phyloP scores from a whole-genome alignment of 169 alveolate genomes.

The Pseudocohnilembus persalinus region DNA sequence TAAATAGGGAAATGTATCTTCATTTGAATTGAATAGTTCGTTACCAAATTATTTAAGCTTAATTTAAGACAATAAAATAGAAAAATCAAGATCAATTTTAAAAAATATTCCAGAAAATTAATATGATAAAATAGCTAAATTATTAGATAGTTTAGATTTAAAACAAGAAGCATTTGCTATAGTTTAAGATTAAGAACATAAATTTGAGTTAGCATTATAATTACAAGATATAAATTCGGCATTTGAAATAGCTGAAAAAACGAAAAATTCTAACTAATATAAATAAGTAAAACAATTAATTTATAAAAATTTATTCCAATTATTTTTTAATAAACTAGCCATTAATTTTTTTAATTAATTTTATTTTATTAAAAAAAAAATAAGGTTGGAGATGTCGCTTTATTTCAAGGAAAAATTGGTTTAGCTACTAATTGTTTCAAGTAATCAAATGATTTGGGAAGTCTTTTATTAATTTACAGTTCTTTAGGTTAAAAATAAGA shows the following conservation, averaged over 20 bases:
- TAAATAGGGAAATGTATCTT: conserved; percentile 43
- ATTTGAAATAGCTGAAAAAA: conserved; percentile 58
- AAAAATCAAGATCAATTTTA: conserved; percentile 74
- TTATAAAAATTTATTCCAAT: background rate
- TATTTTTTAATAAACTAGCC: too few relatives aligned
- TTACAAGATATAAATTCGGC: conserved; percentile 87
- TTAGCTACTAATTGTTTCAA: conserved; percentile 76
- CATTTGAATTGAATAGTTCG: conserved; percentile 43
- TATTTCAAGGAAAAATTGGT: conserved; percentile 66
- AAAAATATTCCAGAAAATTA: conserved; percentile 72
- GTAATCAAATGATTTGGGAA: conserved; percentile 74
- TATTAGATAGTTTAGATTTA: conserved; percentile 89
- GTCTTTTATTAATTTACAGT: conserved; percentile 60
- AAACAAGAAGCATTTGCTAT: conserved; percentile 89
- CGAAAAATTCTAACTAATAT: conserved; percentile 9
- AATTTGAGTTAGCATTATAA: conserved; percentile 90
- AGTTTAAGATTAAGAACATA: conserved; percentile 90
- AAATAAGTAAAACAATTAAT: conserved; percentile 12
- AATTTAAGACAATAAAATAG: conserved; percentile 54
- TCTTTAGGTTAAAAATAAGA: conserved; percentile 68
- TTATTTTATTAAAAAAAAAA: too few relatives aligned
- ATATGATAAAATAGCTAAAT: conserved; percentile 88
- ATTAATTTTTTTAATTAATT: too few relatives aligned
- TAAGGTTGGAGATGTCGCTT: conserved; percentile 81
- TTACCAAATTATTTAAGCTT: conserved; percentile 54